A percentile compares a stretch with the other conserved stretches of the same genome.
These are phyloP conservation scores for Neonectria ditissima DNA, from an alignment of 2,329 filamentous ascomycete species.

Conservation along the genomic window DNA sequence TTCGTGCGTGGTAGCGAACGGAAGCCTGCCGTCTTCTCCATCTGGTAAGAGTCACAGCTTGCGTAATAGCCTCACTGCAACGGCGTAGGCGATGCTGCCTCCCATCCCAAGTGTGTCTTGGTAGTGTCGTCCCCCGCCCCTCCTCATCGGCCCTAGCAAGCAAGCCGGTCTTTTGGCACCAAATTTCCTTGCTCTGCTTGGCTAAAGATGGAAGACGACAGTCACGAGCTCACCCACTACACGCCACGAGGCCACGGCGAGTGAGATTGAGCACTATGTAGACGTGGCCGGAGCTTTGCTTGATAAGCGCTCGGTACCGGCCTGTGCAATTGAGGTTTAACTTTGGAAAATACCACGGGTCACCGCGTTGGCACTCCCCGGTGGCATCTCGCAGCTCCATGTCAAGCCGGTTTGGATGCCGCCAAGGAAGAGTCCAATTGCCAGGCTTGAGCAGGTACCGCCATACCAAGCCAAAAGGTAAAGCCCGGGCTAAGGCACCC, in stretches of 20 bases:
- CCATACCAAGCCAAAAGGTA: neutral
- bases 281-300: neutral
- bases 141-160: conserved; percentile 3
- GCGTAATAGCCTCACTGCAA: conserved; percentile 32
- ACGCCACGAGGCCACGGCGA: conserved; percentile 13
- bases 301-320: neutral
- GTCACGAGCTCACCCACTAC: conserved; percentile 15
- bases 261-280: conserved; percentile 8
- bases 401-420: neutral
- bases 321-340: neutral
- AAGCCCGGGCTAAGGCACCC: neutral
- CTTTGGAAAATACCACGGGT: neutral
- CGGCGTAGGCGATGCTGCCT: conserved; percentile 2
- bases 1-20: neutral
- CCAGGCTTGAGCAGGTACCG: conserved; percentile 5
- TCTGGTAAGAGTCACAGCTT: conserved; percentile 38
- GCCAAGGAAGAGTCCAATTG: neutral
- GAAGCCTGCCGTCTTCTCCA: conserved; percentile 8
- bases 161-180: conserved; percentile 6
- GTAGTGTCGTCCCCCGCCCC: conserved; percentile 4
- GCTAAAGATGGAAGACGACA: conserved; percentile 10
- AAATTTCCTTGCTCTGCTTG: conserved; percentile 20
- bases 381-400: neutral
- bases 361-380: neutral
- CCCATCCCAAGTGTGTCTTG: conserved; percentile 7